These are phyloP conservation scores for Rhododendron henanense DNA, from an alignment of 148 eudicot genomes.

Conservation along the genomic window DNA sequence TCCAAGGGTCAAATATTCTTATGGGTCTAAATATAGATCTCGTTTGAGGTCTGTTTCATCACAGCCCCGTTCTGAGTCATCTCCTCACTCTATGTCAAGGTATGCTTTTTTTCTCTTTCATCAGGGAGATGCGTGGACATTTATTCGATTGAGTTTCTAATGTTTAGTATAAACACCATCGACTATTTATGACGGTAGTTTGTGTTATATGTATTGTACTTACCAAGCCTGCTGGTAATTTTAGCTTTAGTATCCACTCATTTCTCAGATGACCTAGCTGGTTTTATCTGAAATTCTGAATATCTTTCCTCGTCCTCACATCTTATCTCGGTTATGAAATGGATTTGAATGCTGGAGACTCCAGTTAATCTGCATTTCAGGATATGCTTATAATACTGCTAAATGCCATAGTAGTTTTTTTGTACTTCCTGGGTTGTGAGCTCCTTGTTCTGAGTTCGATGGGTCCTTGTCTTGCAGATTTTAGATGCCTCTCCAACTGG, in stretches of 20 bases:
- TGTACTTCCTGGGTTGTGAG: no score
- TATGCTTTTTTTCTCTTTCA: conserved; percentile 15
- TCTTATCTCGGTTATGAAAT: background rate
- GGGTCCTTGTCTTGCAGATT: background rate
- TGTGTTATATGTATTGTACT: background rate
- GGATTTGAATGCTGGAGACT: background rate
- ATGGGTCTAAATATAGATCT: conserved; percentile 55
- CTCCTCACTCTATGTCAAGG: conserved; percentile 46
- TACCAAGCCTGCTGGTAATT: background rate
- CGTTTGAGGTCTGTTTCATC: conserved; percentile 44
- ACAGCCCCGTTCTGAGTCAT: conserved; percentile 36
- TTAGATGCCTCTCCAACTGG: background rate
- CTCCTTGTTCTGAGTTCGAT: background rate
- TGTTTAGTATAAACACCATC: background rate
- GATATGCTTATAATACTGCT: background rate
- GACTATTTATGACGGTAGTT: background rate
- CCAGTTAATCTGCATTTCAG: background rate
- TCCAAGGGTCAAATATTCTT: conserved; percentile 41
- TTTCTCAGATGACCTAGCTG: background rate
- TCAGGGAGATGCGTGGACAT: background rate
- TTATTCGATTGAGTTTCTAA: background rate
- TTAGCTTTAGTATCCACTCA: background rate
- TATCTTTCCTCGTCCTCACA: background rate
- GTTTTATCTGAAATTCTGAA: background rate
- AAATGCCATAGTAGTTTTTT: background rate